Base-by-base conservation (phyloP, 2,329 filamentous ascomycete species). In the Nemania bipapillata region DNA sequence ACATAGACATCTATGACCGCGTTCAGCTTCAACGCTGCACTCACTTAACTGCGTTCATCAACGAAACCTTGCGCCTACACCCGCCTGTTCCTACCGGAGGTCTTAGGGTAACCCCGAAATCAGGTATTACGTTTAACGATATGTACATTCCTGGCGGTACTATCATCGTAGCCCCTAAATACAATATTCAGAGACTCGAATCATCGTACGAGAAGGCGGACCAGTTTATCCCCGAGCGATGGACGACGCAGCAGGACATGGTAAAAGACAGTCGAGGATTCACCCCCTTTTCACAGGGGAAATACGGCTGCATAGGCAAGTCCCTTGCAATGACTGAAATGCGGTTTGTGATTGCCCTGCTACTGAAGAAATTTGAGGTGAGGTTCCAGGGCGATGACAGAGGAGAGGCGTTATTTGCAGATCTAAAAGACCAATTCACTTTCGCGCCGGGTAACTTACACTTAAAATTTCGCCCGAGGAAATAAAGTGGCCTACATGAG, bases 21-120 rank as follows among this genome's bases (percentile, higher is more conserved):
- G 17, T 32, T 9, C 59, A 71, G 24, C 66, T 74, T 40, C 66
- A 70, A 42, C 35, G 37, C 8, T 72, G 71, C 26, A 49, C 17
- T 1, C 22, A 62, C 26, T 62, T 80, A 1, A 75, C 74, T 9
- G 77, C 76, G 0, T 56, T 78, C 9, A 76, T 79, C 26, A 73
- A 75, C 22, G 78, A 80, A 59, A 76, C 77, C 0, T 64, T 80
- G 30, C 71, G 78, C 0, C 54, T 79, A 8, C 63, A 79, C n/a
- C 74, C 71, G 6, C 74, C 77, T 0, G 71, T 75, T 0, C 72
- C 77, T 15, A 74, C 74, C 1, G 77, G 75, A 9, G 77, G 73
- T 1, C 65, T 72, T 17, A 72, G 76, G 4, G 52, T 73, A 3
- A 73, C 75, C 0, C 75, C 77, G 1, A 68, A 73, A 2, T 68